Base-by-base conservation (phyloP, 768 basidiomycete species). In the Psilocybe cyanescens region DNA sequence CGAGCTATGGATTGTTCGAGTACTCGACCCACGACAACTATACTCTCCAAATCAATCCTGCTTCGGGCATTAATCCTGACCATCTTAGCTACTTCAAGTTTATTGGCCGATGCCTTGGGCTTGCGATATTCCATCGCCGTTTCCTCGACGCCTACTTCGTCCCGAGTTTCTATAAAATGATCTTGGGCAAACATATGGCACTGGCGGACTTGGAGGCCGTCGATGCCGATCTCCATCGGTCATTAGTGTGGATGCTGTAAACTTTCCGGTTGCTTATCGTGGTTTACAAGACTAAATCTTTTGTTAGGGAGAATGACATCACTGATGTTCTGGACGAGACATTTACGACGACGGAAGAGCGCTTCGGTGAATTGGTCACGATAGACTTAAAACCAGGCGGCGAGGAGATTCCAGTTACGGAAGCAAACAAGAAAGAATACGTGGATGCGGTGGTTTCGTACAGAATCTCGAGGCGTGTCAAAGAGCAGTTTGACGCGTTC, bases 121-220 rank as follows among this genome's bases (percentile, higher is more conserved):
- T 92, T 16, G 91, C 88, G 2, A 85, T 91, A 59, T 92, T 90
- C 79, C 91, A 93, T 70, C 79, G 85, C 59, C 83, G 89, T 11
- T 92, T 92, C 78, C 77, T 93, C 30, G 91, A 93, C 62, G 86
- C 90, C 2, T 92, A 91, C 69, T 90, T 93, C 61, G 90, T 93
- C 0, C 81, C 86, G 3, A 89, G 88, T 67, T 88, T 91, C 76
- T 93, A 92, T 78, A 92, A 92, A 76, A 88, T 86, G 84, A 84
- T 91, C 45, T 75, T 90, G 0, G 78, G 79, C 12, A 92, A 89
- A 70, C 79, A 79, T 17, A 80, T 88, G 67, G 71, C 81, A 0
- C 68, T 92, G 44, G 76, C 79, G 19, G 91, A 93, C 73, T 74
- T 93, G 50, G 89, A 91, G 65, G 82, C 86, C 8, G 80, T 92